Conservation (phyloP, 1,139 yeast species). For the Debaryomycetaceae sp. region DNA sequence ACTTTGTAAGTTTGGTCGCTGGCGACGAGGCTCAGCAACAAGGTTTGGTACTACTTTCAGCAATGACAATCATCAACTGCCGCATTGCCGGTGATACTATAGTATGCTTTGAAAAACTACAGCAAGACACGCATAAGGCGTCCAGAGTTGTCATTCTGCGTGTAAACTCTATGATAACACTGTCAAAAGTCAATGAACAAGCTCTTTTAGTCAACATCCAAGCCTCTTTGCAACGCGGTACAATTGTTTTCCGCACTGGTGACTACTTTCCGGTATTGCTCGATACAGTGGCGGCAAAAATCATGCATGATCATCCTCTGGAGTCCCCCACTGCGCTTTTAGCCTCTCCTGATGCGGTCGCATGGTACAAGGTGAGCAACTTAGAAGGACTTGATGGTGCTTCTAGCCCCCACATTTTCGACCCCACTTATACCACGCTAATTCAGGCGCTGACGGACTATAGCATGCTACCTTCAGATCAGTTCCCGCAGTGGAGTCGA, state of each 20-base stretch:
- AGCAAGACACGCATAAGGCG: constrained; percentile 11
- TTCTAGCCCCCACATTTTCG: constrained; percentile 43
- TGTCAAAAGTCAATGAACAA: constrained; percentile 56
- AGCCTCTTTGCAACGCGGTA: constrained; percentile 44
- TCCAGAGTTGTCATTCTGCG: constrained; percentile 48
- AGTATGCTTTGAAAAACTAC: constrained; percentile 17
- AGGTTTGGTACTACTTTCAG: constrained; percentile 46
- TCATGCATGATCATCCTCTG: constrained; percentile 25
- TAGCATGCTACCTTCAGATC: constrained; percentile 24
- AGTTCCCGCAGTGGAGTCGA: constrained; percentile 33
- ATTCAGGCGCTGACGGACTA: constrained; percentile 54
- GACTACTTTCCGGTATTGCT: constrained; percentile 72
- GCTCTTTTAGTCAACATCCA: constrained; percentile 56
- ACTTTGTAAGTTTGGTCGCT: constrained; percentile 43
- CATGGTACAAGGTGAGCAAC: constrained; percentile 66
- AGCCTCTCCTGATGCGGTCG: constrained; percentile 67
- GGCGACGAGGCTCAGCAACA: too few relatives aligned
- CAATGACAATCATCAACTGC: constrained; percentile 48
- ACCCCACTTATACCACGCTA: constrained; percentile 55
- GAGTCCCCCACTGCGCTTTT: not conserved
- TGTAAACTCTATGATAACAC: constrained; percentile 59
- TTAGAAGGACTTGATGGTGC: constrained; percentile 19
- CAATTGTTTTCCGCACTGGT: constrained; percentile 47
- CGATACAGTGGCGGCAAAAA: constrained; percentile 58
- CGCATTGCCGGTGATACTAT: constrained; percentile 20